Base-by-base conservation (phyloP, 2,329 filamentous ascomycete species). In the Colletotrichum chrysophilum region DNA sequence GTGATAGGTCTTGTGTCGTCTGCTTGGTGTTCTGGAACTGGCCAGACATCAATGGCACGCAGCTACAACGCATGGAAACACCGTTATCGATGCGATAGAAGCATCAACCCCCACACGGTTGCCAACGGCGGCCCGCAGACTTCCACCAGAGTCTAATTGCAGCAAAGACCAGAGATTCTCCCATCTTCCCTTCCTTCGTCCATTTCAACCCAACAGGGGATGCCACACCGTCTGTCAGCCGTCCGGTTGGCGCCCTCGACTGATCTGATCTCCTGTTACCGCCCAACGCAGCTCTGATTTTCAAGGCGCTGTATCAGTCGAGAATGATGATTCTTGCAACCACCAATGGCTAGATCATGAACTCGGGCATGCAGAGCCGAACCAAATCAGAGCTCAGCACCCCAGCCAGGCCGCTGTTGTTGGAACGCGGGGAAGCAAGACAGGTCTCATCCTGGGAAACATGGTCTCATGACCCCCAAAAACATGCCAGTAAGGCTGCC, bases 401-500 rank as follows among this genome's bases (percentile, higher is more conserved):
- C 10, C 36, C 36, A 52, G 24, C 70, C 43, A 48, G 38, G 55
- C 70, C 36, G 52, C 36, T 24, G 61, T 30, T 67, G 70, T 48
- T 68, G 36, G 30, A 70, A 21, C 55, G 28, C 67, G 67, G 55
- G 67, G 34, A 52, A 24, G 56, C 67, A 24, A 62, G 56, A 65
- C 70, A 74, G 32, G 64, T 62, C 70, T 74, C 65, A 61, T 28
- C 64, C 56, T 28, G 58, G 55, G 43, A 28, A 58, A 67, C 36
- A 60, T 69, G 70, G 70, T 60, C 70, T 61, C 74, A 76, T 76
- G 74, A 74, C 74, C 65, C 56, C 56, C 26, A 24, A 30, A 52
- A 69, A 56, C 65, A 34, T 58, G 34, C 48, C 70, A 65, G 48
- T n/a, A 62, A 74, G 56, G 56, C 70, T 68, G 70, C 48, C 52